Evolutionary conservation across 441 rosid species (phyloP).

Genomic region (Flueggea neowawraea): DNA sequence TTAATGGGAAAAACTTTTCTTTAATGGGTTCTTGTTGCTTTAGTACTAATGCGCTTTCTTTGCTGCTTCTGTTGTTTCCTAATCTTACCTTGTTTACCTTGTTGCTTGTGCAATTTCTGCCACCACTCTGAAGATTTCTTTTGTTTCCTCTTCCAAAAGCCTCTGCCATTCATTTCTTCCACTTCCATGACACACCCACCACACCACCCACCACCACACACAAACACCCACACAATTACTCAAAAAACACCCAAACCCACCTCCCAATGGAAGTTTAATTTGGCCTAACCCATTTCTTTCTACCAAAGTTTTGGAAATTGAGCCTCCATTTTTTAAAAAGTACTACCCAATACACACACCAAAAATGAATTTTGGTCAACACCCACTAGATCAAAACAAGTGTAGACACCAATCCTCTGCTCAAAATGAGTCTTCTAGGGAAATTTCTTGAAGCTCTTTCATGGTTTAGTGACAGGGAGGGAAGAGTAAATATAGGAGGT

Average conservation of each 20-base stretch:
- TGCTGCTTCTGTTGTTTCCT: conserved; percentile 16
- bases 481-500: conserved; percentile 13
- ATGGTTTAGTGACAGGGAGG: not conserved
- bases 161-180: conserved; percentile 49
- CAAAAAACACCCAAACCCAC: not conserved
- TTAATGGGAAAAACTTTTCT: conserved; percentile 21
- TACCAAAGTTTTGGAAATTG: conserved; percentile 19
- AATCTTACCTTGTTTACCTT: not conserved
- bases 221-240: not conserved
- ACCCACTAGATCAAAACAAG: conserved; percentile 11
- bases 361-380: conserved; percentile 5
- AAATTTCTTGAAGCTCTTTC: conserved; percentile 6
- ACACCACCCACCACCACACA: not conserved
- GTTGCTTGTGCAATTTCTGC: conserved; percentile 25
- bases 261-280: conserved; percentile 8
- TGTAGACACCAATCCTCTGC: conserved; percentile 6
- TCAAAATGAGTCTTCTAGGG: conserved; percentile 16
- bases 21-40: conserved; percentile 21
- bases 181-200: conserved; percentile 32
- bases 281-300: conserved; percentile 47
- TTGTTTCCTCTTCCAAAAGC: conserved; percentile 42
- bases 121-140: conserved; percentile 35
- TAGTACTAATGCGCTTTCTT: conserved; percentile 16
- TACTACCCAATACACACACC: not conserved
- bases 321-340: conserved; percentile 13